A percentile compares a stretch with the other conserved stretches of the same genome.
Conservation (phyloP, 768 basidiomycete genomes). For the Boletus reticuloceps region DNA sequence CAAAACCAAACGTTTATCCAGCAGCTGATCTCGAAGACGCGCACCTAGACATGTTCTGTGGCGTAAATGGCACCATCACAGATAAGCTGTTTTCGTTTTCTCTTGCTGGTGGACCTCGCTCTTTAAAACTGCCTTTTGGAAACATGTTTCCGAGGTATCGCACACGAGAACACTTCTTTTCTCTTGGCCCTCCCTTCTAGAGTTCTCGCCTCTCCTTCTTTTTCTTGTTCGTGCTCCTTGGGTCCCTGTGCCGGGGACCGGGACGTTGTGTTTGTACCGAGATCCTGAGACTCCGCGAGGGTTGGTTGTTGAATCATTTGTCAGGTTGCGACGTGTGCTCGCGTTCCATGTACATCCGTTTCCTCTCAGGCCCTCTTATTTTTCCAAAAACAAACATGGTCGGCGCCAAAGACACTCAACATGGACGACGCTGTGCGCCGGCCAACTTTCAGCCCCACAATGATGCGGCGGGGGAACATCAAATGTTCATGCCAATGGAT, state of each 20-base stretch:
- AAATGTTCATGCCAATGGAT: too few species aligned
- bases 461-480: too few species aligned
- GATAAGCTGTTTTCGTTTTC: conserved; percentile 14
- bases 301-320: too few species aligned
- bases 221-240: not conserved
- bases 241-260: not conserved
- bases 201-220: not conserved
- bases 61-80: not conserved
- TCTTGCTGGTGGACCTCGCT: not conserved
- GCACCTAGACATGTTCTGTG: not conserved
- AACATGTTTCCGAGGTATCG: not conserved
- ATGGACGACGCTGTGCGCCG: not conserved
- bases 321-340: not conserved
- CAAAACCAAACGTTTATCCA: conserved; percentile 9
- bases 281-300: not conserved
- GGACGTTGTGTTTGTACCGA: not conserved
- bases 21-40: conserved; percentile 22
- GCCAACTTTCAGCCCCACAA: too few species aligned
- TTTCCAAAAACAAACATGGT: too few species aligned
- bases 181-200: too few species aligned
- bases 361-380: not conserved
- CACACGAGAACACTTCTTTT: not conserved
- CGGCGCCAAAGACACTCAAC: not conserved
- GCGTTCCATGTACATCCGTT: not conserved
- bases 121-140: not conserved